Percentiles rank a stretch among this genome's conserved stretches.
Evolutionary conservation across 2,329 filamentous ascomycete genomes (phyloP).

Genomic region (Aspergillus flavus): DNA sequence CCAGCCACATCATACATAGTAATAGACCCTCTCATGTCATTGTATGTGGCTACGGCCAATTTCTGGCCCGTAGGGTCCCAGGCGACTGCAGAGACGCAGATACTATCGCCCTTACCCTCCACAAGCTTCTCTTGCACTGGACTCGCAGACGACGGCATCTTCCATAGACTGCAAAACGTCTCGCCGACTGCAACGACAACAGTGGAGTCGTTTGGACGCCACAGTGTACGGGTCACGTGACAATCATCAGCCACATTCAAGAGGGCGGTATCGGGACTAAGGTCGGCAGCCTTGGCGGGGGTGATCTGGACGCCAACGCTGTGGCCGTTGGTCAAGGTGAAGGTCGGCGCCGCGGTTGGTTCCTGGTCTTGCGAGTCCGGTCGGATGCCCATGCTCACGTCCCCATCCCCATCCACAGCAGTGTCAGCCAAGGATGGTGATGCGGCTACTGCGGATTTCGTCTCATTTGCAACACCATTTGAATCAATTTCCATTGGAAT

Average conservation of each 20-base stretch:
- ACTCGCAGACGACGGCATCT: constrained; percentile 33
- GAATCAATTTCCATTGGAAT: constrained; percentile 46
- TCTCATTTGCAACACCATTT: constrained; percentile 34
- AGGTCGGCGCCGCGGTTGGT: constrained; percentile 33
- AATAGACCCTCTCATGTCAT: constrained; percentile 46
- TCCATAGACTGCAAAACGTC: constrained; percentile 50
- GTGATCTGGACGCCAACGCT: constrained; percentile 52
- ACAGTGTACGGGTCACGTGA: constrained; percentile 46
- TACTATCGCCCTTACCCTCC: constrained; percentile 34
- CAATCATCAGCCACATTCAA: constrained; percentile 39
- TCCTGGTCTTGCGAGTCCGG: constrained; percentile 32
- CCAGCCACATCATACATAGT: constrained; percentile 49
- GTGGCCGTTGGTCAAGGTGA: constrained; percentile 47
- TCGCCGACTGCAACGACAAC: constrained; percentile 47
- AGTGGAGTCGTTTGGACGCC: constrained; percentile 49
- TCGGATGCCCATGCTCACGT: constrained; percentile 43
- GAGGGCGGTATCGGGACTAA: constrained; percentile 47
- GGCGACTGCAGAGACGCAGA: constrained; percentile 47
- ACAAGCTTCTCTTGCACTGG: constrained; percentile 41
- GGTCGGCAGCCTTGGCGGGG: constrained; percentile 51
- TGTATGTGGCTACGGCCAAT: constrained; percentile 51
- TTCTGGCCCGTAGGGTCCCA: constrained; percentile 50
- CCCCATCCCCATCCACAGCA: constrained; percentile 46
- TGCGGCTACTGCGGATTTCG: constrained; percentile 23
- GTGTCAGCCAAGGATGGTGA: constrained; percentile 27